phyloP scores from a whole-genome alignment of 106 monocot genomes.

The Phalaenopsis equestris region DNA sequence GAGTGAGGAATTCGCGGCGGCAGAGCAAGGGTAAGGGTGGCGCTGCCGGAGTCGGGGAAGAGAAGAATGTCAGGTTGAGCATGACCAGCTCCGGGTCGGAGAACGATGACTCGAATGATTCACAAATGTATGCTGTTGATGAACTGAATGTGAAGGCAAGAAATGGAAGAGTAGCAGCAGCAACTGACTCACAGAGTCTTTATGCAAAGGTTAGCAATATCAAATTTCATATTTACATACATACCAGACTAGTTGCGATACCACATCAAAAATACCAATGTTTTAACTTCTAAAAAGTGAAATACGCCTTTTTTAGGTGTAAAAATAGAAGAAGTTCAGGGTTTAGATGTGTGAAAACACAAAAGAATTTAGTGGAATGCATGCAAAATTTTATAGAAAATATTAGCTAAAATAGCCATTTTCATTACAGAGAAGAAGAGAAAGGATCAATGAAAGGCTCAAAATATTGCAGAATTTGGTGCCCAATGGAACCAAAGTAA shows the following conservation, averaged over 20 bases:
- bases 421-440: slow-evolving; percentile 66
- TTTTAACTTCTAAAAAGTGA: too few species aligned
- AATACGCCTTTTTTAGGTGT: too few species aligned
- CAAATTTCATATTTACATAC: background rate
- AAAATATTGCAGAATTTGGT: slow-evolving; percentile 61
- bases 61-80: background rate
- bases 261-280: too few species aligned
- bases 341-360: too few species aligned
- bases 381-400: too few species aligned
- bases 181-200: slow-evolving; percentile 43
- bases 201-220: slow-evolving; percentile 37
- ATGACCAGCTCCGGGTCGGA: slow-evolving; percentile 27
- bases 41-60: slow-evolving; percentile 3
- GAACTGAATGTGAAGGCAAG: slow-evolving; percentile 15
- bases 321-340: too few species aligned
- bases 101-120: slow-evolving; percentile 28
- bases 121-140: slow-evolving; percentile 7
- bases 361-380: too few species aligned
- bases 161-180: slow-evolving; percentile 26
- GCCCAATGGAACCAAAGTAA: slow-evolving; percentile 87
- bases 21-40: too few species aligned
- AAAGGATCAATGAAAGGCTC: slow-evolving; percentile 78
- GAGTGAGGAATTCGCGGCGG: too few species aligned
- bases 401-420: background rate
- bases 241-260: too few species aligned